Base-by-base conservation (phyloP, 2,329 filamentous ascomycete genomes). In the Xylariales sp. region DNA sequence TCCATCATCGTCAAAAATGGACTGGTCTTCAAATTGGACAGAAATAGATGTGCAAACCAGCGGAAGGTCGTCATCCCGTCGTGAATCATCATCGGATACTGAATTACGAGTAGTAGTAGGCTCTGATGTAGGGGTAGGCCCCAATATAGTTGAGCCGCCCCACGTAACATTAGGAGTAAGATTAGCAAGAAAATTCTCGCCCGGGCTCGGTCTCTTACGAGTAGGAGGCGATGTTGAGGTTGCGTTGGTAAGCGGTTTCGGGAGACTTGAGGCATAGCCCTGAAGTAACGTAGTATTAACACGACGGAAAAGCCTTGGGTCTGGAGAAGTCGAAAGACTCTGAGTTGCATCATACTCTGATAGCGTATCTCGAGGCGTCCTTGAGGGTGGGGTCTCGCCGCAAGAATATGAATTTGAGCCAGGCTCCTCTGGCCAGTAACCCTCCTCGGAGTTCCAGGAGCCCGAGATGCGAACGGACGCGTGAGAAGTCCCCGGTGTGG, bases 1-100 rank as follows among this genome's bases (percentile, higher is more conserved):
- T 11, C 79, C 80, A 50, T 85, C 81, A 37, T 84, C 80, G 46
- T 85, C 81, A 48, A 85, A 85, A 15, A 74, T 67, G n/a, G 71
- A 69, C 45, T 81, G 77, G 44, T 85, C 78, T 50, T 76, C 72
- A 46, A 83, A 66, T 6, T 67, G 64, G 6, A 82, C 63, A 2
- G 67, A 64, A 5, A 78, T 70, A 16, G 63, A 68, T 13, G 73
- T 65, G 5, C 74, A 72, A 3, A 78, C 63, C 43, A 74, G 54
- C 7, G 68, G 61, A 5, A 70, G 52, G 11, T 61, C 41, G 11
- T 74, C 70, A 4, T 75, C 72, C 34, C 62, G 60, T 13, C 63
- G 62, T 15, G 56, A 57, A 6, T 78, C 74, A 29, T 79, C 75
- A 30, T 78, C 75, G 2, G 72, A 76, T 12, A 74, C 50, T 1